phyloP scores from a whole-genome alignment of 345 rosid genomes.

The Euphorbia peplus region DNA sequence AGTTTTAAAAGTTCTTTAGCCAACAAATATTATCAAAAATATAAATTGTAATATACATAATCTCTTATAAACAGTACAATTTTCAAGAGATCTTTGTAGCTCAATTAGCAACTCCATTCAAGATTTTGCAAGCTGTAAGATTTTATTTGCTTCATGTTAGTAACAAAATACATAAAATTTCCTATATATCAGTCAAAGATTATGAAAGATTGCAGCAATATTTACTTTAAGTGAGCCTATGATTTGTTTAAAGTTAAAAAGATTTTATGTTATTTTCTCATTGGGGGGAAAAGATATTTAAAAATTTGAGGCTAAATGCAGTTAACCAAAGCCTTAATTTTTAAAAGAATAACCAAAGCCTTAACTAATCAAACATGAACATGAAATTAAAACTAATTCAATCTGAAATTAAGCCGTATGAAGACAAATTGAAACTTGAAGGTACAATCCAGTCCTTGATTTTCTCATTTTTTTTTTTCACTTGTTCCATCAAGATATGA shows the following conservation, averaged over 20 bases:
- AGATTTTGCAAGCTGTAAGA: background rate
- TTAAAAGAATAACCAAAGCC: constrained; percentile 1
- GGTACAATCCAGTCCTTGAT: constrained; percentile 6
- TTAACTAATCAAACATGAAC: background rate
- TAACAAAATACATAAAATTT: background rate
- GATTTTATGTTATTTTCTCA: too few relatives aligned
- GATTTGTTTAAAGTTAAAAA: background rate
- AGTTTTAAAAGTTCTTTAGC: too few relatives aligned
- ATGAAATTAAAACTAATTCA: background rate
- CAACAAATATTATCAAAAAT: too few relatives aligned
- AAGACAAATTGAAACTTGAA: constrained; percentile 6
- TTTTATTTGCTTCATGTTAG: background rate
- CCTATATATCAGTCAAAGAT: background rate
- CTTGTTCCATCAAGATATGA: background rate
- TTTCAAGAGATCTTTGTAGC: background rate
- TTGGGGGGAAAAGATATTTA: background rate
- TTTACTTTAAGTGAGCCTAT: too few relatives aligned
- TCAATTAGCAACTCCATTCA: background rate
- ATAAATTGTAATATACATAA: too few relatives aligned
- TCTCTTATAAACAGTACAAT: background rate
- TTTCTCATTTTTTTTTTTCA: background rate
- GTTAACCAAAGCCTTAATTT: background rate
- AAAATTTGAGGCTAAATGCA: constrained; percentile 6
- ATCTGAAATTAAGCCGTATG: background rate
- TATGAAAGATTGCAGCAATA: background rate